Percentiles rank a stretch among this genome's conserved stretches.
These are phyloP conservation scores for Porphyra umbilicalis DNA, from an alignment of 31 red algal genomes.

Conservation along the genomic window DNA sequence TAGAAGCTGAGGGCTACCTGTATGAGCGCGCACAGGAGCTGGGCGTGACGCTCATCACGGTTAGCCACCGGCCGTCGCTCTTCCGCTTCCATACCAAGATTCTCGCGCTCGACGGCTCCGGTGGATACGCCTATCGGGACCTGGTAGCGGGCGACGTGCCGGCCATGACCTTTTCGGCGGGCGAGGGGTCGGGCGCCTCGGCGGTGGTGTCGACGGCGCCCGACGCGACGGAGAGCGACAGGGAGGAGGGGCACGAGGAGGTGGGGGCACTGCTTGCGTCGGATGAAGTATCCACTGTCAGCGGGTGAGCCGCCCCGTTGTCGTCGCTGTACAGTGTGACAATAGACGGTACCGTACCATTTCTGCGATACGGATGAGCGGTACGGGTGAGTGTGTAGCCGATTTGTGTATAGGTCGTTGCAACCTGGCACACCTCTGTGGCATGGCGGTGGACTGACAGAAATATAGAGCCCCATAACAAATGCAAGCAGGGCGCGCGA, in stretches of 20 bases:
- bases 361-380: no score
- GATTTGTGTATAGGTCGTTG: no score
- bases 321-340: no score
- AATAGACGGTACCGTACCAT: no score
- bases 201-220: background rate
- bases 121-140: conserved; percentile 74
- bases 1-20: conserved; percentile 87
- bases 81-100: conserved; percentile 94
- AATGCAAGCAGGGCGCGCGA: no score
- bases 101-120: conserved; percentile 80
- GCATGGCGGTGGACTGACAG: no score
- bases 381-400: no score
- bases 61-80: conserved; percentile 95
- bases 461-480: no score
- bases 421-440: no score
- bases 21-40: conserved; percentile 77
- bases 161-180: conserved; percentile 6
- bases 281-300: no score
- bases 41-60: conserved; percentile 87
- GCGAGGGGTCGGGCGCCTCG: background rate
- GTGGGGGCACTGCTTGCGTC: no score
- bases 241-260: background rate
- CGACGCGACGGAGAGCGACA: background rate
- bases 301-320: no score
- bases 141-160: conserved; percentile 73